These are phyloP conservation scores for Circinella minor DNA, from an alignment of 371 early-diverging fungal species.

Conservation along the genomic window DNA sequence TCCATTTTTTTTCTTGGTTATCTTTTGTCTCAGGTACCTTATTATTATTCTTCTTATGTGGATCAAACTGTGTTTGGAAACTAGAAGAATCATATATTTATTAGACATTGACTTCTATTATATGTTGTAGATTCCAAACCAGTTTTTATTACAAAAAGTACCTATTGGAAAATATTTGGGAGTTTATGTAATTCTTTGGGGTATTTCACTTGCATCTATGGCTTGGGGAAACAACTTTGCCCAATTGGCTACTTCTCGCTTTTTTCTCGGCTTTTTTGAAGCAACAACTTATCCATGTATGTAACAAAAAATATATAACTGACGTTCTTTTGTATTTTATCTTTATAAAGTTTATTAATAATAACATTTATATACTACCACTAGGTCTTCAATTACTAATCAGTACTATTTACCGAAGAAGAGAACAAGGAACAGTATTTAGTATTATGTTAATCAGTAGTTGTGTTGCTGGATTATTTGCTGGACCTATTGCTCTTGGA, in stretches of 20 bases:
- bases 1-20: too few relatives aligned
- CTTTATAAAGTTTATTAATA: too few relatives aligned
- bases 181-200: constrained; percentile 28
- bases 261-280: constrained; percentile 35
- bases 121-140: constrained; percentile 28
- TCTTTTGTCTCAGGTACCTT: too few relatives aligned
- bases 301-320: too few relatives aligned
- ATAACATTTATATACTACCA: too few relatives aligned
- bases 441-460: constrained; percentile 38
- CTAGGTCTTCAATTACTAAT: constrained; percentile 22
- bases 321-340: too few relatives aligned
- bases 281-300: constrained; percentile 29
- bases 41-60: too few relatives aligned
- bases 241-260: constrained; percentile 32
- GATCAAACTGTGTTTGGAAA: too few relatives aligned
- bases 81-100: too few relatives aligned
- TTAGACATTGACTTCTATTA: too few relatives aligned
- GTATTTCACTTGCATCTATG: constrained; percentile 24
- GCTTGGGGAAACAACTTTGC: constrained; percentile 24
- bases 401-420: constrained; percentile 37
- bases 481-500: constrained; percentile 42
- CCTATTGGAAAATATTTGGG: constrained; percentile 30
- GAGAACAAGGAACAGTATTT: constrained; percentile 32
- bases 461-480: constrained; percentile 25
- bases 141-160: constrained; percentile 30